phyloP scores from a whole-genome alignment of 2,329 filamentous ascomycete genomes.

The Colletotrichum higginsianum region DNA sequence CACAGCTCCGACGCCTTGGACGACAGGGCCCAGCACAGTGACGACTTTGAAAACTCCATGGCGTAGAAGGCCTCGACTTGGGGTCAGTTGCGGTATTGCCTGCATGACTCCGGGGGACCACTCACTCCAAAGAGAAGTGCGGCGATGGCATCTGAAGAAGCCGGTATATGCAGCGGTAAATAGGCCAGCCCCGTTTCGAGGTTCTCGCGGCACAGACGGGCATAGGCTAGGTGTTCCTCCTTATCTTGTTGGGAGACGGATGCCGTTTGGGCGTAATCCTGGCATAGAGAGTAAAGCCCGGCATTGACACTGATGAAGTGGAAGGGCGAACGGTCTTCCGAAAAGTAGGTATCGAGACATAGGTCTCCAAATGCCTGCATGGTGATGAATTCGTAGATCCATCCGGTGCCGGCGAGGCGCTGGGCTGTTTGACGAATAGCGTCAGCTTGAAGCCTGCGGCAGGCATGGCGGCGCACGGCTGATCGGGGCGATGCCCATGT shows the following conservation, averaged over 20 bases:
- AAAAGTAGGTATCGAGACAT: constrained; percentile 54
- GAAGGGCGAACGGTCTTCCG: constrained; percentile 49
- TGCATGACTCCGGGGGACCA: too few relatives aligned
- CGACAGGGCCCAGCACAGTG: constrained; percentile 49
- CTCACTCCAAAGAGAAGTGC: constrained; percentile 46
- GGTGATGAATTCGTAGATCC: constrained; percentile 50
- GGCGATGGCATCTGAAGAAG: constrained; percentile 46
- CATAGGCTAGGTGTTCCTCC: too few relatives aligned
- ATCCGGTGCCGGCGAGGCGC: constrained; percentile 39
- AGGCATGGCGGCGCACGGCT: too few relatives aligned
- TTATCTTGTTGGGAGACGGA: too few relatives aligned
- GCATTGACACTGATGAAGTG: constrained; percentile 53
- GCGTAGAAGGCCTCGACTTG: constrained; percentile 48
- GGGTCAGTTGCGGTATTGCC: background rate
- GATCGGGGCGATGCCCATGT: too few relatives aligned
- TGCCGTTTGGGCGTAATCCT: constrained; percentile 10
- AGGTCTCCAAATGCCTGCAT: constrained; percentile 50
- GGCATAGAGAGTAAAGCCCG: constrained; percentile 44
- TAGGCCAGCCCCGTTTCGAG: constrained; percentile 51
- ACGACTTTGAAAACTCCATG: constrained; percentile 52
- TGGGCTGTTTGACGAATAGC: background rate
- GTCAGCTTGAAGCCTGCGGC: too few relatives aligned
- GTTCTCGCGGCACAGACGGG: constrained; percentile 46
- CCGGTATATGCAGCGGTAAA: constrained; percentile 51
- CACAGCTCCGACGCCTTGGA: constrained; percentile 51